Base-by-base conservation (phyloP, 2,329 filamentous ascomycete genomes). In the Cryphonectria naterciae region DNA sequence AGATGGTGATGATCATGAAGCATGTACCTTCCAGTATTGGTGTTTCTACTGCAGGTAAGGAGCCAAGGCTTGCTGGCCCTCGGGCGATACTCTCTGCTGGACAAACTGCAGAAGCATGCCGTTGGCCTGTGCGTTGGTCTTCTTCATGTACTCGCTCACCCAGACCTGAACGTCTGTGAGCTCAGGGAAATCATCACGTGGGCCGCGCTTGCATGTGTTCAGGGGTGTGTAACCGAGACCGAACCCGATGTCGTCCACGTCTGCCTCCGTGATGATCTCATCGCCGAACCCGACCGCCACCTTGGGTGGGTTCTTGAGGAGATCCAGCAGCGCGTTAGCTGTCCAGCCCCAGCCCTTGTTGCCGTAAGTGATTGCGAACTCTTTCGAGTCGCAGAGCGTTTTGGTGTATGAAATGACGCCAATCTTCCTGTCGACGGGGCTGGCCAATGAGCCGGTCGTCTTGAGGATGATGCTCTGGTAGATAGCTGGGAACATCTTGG, bases 381-480 rank as follows among this genome's bases (percentile, higher is more conserved):
- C 90, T 75, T 91, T 85, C 10, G 93, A 97, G 80, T 97, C 93
- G 74, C 93, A 92, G 35, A 98, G 85, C 1, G 94, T 97, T 83
- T 97, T 98, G 49, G 95, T 95, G 75, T 98, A 91, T 1, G 95
- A 97, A 46, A 99, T 89, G 28, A 98, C 95, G 1, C 95, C 96
- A 1, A 92, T 91, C 83, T 99, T 99, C 76, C 96, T 93, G 79
- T 99, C 97, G 43, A 94, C 86, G 0, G 96, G 95, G 5, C 93
- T 90, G 37, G 92, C 91, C 37, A 99, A 88, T 81, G 97, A 95
- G 79, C 95, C 92, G 0, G 95, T 98, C 71, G 94, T 92, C 0
- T 93, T 92, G 10, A 99, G 89, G 75, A 99, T 93, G 77, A 98
- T 92, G 46, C 85, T 89, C 10, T 94, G 88, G 82, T 99, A 99